Conservation (phyloP, 2,329 filamentous ascomycete species). For the Verticillium isaacii region DNA sequence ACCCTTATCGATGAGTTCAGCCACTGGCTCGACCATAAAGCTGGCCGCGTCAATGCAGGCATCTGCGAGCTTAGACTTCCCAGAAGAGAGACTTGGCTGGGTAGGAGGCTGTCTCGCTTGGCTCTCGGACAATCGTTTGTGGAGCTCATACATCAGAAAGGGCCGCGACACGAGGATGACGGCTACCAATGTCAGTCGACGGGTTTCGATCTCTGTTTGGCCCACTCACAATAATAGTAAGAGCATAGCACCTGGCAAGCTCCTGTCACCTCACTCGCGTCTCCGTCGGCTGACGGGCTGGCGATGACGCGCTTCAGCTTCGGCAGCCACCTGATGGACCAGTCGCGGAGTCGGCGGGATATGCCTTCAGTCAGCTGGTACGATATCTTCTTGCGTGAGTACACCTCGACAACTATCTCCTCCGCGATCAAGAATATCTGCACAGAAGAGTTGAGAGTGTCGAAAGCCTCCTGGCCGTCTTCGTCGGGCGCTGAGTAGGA, state of each 20-base stretch:
- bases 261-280: constrained; percentile 31
- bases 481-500: constrained; percentile 31
- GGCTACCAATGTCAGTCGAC: constrained; percentile 18
- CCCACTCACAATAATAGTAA: constrained; percentile 39
- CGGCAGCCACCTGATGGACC: constrained; percentile 44
- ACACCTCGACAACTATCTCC: constrained; percentile 45
- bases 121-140: constrained; percentile 35
- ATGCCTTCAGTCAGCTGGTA: constrained; percentile 49
- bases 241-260: constrained; percentile 47
- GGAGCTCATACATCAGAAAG: constrained; percentile 52
- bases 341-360: constrained; percentile 45
- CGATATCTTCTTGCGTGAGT: constrained; percentile 48
- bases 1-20: constrained; percentile 36
- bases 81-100: constrained; percentile 25
- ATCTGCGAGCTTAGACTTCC: constrained; percentile 46
- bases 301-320: constrained; percentile 34
- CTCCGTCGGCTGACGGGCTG: constrained; percentile 12
- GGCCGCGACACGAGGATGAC: constrained; percentile 53
- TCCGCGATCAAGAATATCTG: constrained; percentile 49
- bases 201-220: too few species aligned
- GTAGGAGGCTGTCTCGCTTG: constrained; percentile 1
- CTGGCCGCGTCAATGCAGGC: constrained; percentile 52
- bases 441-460: constrained; percentile 45
- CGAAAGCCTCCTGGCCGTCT: constrained; percentile 32
- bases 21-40: constrained; percentile 45